Evolutionary conservation across 2,329 filamentous ascomycete species (phyloP).

Genomic region (Calonectria ilicicola): DNA sequence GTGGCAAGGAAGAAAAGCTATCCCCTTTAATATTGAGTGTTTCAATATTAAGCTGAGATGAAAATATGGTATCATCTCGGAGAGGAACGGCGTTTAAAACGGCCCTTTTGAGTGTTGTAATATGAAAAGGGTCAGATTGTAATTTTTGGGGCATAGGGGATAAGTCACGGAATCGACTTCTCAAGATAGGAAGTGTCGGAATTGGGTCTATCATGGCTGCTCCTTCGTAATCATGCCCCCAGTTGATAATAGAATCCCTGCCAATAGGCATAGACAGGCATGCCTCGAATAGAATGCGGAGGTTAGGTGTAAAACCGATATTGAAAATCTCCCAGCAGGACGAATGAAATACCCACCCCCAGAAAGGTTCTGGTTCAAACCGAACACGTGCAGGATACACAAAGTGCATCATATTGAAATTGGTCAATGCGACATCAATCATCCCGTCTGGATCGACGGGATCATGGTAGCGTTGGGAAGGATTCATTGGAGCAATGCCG

Average conservation of each 20-base stretch:
- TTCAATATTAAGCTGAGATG: background rate
- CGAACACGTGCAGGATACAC: slow-evolving; percentile 2
- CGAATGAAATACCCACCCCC: slow-evolving; percentile 28
- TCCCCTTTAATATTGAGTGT: background rate
- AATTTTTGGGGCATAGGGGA: background rate
- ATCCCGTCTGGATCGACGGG: background rate
- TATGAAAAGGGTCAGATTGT: slow-evolving; percentile 11
- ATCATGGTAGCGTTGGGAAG: slow-evolving; percentile 9
- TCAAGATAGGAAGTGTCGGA: background rate
- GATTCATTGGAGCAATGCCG: slow-evolving; percentile 1
- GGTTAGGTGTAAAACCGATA: background rate
- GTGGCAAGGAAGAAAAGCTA: slow-evolving; percentile 19
- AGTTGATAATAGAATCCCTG: slow-evolving; percentile 1
- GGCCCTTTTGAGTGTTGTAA: slow-evolving; percentile 7
- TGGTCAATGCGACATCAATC: slow-evolving; percentile 13
- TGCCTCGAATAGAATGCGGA: slow-evolving; percentile 18
- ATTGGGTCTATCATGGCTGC: background rate
- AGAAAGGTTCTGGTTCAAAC: background rate
- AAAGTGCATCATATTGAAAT: background rate
- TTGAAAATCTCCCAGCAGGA: slow-evolving; percentile 29
- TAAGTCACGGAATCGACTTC: slow-evolving; percentile 1
- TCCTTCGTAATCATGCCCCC: slow-evolving; percentile 30
- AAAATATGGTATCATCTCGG: background rate
- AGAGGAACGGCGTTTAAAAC: slow-evolving; percentile 10
- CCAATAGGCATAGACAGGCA: slow-evolving; percentile 22